Percentiles rank a stretch among this genome's conserved stretches.
phyloP scores from a whole-genome alignment of 305 asterid species.

The Ilex paraguariensis region DNA sequence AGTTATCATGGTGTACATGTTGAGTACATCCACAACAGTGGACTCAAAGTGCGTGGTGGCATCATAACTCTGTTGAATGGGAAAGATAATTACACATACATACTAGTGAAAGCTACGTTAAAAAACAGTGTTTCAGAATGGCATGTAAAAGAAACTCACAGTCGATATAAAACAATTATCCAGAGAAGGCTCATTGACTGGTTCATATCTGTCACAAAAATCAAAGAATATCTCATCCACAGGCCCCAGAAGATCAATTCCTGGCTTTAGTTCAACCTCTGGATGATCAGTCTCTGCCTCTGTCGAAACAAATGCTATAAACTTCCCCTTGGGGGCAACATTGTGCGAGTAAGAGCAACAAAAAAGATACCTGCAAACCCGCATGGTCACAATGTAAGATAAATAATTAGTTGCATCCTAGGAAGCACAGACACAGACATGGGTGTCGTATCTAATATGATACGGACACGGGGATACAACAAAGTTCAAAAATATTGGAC shows the following conservation, averaged over 20 bases:
- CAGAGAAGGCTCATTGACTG: slow-evolving; percentile 66
- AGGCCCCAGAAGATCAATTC: slow-evolving; percentile 89
- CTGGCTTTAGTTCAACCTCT: slow-evolving; percentile 80
- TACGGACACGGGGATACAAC: too few species aligned
- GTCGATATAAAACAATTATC: slow-evolving; percentile 93
- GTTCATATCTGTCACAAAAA: slow-evolving; percentile 71
- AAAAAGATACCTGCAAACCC: slow-evolving; percentile 69
- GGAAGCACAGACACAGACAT: too few species aligned
- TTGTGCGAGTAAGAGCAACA: slow-evolving; percentile 97
- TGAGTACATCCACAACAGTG: slow-evolving; percentile 86
- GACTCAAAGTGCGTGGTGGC: slow-evolving; percentile 97
- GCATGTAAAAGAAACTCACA: slow-evolving; percentile 36
- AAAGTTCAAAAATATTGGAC: too few species aligned
- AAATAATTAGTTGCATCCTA: background rate
- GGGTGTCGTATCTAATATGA: too few species aligned
- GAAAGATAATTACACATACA: slow-evolving; percentile 13
- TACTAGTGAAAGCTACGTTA: slow-evolving; percentile 9
- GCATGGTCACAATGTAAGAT: slow-evolving; percentile 15
- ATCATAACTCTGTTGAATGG: slow-evolving; percentile 77
- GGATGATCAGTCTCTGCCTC: slow-evolving; percentile 96
- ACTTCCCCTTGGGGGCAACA: slow-evolving; percentile 98
- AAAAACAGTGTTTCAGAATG: slow-evolving; percentile 13
- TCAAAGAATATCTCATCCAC: slow-evolving; percentile 93
- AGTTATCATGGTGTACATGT: slow-evolving; percentile 83
- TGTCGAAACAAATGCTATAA: slow-evolving; percentile 88